A percentile compares a stretch with the other conserved stretches of the same genome.
Conservation (phyloP, 2,329 filamentous ascomycete species). For the Scedosporium minutisporum region DNA sequence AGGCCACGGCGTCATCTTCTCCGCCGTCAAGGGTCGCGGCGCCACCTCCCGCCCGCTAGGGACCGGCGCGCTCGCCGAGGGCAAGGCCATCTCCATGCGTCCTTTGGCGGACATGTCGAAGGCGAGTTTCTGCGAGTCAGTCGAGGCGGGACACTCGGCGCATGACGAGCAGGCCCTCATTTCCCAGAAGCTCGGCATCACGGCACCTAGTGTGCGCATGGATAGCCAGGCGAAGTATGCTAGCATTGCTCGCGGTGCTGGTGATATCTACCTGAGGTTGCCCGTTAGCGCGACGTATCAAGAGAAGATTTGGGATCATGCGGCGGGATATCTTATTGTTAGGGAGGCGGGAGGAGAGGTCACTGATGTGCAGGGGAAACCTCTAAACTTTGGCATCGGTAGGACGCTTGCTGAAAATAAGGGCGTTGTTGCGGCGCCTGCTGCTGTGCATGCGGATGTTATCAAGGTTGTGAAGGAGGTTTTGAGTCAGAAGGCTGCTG, state of each 20-base stretch:
- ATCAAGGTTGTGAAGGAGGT: slow-evolving; percentile 77
- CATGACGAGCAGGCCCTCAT: slow-evolving; percentile 72
- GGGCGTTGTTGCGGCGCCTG: slow-evolving; percentile 83
- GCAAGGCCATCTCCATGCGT: slow-evolving; percentile 55
- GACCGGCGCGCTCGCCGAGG: slow-evolving; percentile 39
- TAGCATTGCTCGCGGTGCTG: slow-evolving; percentile 85
- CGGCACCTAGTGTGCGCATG: slow-evolving; percentile 82
- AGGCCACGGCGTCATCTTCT: slow-evolving; percentile 79
- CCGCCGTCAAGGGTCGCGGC: slow-evolving; percentile 69
- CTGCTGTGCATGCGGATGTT: slow-evolving; percentile 64
- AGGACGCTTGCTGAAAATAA: slow-evolving; percentile 84
- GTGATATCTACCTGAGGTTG: slow-evolving; percentile 86
- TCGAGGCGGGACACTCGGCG: slow-evolving; percentile 84
- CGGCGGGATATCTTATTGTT: slow-evolving; percentile 88
- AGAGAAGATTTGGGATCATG: slow-evolving; percentile 99
- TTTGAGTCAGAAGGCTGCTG: slow-evolving; percentile 32
- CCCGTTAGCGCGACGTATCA: slow-evolving; percentile 81
- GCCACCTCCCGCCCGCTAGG: slow-evolving; percentile 69
- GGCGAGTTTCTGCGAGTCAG: slow-evolving; percentile 92
- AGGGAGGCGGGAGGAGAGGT: slow-evolving; percentile 88
- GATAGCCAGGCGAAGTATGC: slow-evolving; percentile 98
- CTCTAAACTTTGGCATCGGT: slow-evolving; percentile 77
- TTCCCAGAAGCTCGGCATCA: slow-evolving; percentile 77
- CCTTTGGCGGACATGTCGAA: slow-evolving; percentile 61
- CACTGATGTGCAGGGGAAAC: slow-evolving; percentile 77